These are phyloP conservation scores for Pseudisothecium myosuroides DNA, from an alignment of 225 moss, liverwort and hornwort species.

Conservation along the genomic window DNA sequence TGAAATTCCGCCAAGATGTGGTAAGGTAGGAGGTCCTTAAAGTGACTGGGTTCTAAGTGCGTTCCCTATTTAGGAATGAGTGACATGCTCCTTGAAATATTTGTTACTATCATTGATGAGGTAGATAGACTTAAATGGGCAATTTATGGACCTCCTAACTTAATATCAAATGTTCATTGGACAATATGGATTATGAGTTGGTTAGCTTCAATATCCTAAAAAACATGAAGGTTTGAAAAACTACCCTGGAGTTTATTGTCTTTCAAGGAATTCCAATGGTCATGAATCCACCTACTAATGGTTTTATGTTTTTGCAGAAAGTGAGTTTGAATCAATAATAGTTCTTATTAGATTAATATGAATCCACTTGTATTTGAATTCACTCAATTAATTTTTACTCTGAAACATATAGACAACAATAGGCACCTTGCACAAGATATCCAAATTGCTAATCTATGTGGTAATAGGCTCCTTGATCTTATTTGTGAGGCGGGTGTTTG, in stretches of 20 bases:
- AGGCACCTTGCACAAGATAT: neutral
- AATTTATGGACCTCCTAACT: no score
- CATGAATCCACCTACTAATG: no score
- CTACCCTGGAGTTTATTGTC: accelerated
- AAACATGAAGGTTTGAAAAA: neutral
- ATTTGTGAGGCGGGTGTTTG: no score
- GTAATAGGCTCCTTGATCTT: no score
- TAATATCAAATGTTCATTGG: no score
- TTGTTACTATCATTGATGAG: neutral
- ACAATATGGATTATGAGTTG: neutral
- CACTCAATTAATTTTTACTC: neutral
- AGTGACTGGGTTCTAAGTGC: neutral
- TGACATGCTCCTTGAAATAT: neutral
- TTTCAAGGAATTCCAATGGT: no score
- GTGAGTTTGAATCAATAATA: neutral
- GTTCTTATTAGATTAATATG: neutral
- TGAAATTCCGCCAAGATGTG: neutral
- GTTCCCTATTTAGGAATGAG: neutral
- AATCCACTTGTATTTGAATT: neutral
- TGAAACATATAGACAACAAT: neutral
- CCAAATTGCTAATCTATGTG: no score
- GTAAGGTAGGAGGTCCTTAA: no score
- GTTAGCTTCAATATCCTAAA: neutral
- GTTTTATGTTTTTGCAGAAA: neutral
- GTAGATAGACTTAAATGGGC: no score